A percentile compares a stretch with the other conserved stretches of the same genome.
phyloP scores from a whole-genome alignment of 2,329 filamentous ascomycete species.

The Nectriaceae sp. region DNA sequence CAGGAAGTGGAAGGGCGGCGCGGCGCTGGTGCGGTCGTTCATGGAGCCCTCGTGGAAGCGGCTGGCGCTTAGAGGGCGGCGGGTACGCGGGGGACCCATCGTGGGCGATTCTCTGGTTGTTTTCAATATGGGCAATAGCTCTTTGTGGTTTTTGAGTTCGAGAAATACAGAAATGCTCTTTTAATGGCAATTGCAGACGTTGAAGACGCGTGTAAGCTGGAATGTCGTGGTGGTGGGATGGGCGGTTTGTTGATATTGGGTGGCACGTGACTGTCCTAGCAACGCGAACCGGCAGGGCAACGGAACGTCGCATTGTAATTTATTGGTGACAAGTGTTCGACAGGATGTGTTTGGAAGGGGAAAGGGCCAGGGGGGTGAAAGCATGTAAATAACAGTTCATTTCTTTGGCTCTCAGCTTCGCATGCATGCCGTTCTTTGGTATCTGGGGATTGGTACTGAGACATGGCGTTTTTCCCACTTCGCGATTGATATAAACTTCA shows the following conservation, averaged over 20 bases:
- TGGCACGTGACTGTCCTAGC: background rate
- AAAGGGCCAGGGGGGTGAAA: too few species aligned
- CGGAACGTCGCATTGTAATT: too few species aligned
- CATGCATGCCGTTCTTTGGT: too few species aligned
- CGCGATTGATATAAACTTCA: too few species aligned
- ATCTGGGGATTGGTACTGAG: too few species aligned
- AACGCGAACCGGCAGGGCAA: background rate
- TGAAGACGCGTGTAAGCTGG: background rate
- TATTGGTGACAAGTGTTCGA: too few species aligned
- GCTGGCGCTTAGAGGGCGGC: slow-evolving; percentile 42
- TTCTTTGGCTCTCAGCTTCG: too few species aligned
- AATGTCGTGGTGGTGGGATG: background rate
- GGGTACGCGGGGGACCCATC: slow-evolving; percentile 35
- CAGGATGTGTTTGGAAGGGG: too few species aligned
- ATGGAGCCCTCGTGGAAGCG: slow-evolving; percentile 81
- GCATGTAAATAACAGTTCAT: too few species aligned
- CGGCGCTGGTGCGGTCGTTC: slow-evolving; percentile 75
- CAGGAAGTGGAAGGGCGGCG: slow-evolving; percentile 69
- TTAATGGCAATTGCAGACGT: background rate
- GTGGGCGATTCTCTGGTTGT: slow-evolving; percentile 3
- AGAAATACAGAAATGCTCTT: background rate
- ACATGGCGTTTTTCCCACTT: too few species aligned
- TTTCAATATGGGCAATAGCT: background rate
- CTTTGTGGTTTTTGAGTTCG: background rate
- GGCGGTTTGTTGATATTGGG: background rate